These are phyloP conservation scores for Rhizophora mangle DNA, from an alignment of 345 rosid species.

Conservation along the genomic window DNA sequence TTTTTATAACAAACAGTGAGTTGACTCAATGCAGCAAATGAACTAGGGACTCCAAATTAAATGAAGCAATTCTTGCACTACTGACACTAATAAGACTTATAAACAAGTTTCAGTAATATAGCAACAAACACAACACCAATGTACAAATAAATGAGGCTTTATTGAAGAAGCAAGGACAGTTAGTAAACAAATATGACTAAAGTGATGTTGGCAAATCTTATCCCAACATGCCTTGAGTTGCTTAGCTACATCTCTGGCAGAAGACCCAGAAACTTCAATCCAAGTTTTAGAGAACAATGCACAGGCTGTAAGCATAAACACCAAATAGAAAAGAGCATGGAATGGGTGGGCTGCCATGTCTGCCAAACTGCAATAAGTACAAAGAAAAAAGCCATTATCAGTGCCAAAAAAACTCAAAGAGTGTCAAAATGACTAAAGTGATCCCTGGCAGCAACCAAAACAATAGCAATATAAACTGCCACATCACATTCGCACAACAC, in stretches of 20 bases:
- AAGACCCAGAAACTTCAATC: conserved; percentile 90
- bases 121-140: no score
- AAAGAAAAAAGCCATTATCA: not conserved
- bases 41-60: no score
- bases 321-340: conserved; percentile 79
- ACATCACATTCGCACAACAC: no score
- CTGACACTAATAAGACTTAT: no score
- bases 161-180: not conserved
- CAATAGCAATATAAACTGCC: no score
- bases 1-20: not conserved
- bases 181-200: not conserved
- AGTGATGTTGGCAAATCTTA: not conserved
- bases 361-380: conserved; percentile 55
- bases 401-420: no score
- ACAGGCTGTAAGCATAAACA: conserved; percentile 78
- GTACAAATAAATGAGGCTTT: not conserved
- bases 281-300: conserved; percentile 91
- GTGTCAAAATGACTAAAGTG: no score
- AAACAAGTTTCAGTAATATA: no score
- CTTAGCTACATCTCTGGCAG: conserved; percentile 81
- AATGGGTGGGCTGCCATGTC: conserved; percentile 91
- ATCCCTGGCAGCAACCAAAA: no score
- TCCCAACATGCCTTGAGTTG: conserved; percentile 64
- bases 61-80: no score
- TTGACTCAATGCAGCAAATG: no score